Percentiles rank a stretch among this genome's conserved stretches.
phyloP scores from a whole-genome alignment of 805 yeast genomes.

The Cyberlindnera lachancei region DNA sequence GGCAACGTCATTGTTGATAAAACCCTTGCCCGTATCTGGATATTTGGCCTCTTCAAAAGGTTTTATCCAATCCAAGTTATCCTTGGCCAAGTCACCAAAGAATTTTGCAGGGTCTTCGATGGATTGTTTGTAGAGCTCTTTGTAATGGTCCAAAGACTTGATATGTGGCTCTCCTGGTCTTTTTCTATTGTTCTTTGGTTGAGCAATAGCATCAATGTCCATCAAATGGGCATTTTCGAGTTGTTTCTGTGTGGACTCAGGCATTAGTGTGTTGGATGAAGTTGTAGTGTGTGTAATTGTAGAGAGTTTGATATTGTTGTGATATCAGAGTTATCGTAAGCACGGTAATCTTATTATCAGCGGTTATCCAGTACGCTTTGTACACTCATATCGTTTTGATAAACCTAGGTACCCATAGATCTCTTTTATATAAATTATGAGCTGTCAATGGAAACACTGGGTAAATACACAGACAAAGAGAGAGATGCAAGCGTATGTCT shows the following conservation, averaged over 20 bases:
- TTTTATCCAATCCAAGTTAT: slow-evolving; percentile 71
- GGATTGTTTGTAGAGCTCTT: slow-evolving; percentile 66
- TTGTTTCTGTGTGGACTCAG: slow-evolving; percentile 14
- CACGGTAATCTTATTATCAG: no score
- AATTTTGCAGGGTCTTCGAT: slow-evolving; percentile 76
- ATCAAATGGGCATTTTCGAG: slow-evolving; percentile 25
- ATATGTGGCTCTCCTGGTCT: slow-evolving; percentile 20
- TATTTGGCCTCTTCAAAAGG: slow-evolving; percentile 66
- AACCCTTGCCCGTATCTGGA: slow-evolving; percentile 33
- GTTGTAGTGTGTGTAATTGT: neutral
- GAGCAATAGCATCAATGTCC: slow-evolving; percentile 21
- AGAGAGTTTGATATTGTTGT: neutral
- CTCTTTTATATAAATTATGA: no score
- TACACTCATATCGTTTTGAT: no score
- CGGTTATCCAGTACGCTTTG: no score
- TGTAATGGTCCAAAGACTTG: slow-evolving; percentile 52
- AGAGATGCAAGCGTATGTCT: no score
- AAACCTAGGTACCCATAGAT: no score
- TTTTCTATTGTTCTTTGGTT: slow-evolving; percentile 18
- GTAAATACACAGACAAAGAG: no score
- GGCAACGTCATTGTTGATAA: slow-evolving; percentile 42
- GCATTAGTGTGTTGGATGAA: slow-evolving; percentile 8
- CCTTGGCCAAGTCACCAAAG: slow-evolving; percentile 71
- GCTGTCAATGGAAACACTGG: no score
- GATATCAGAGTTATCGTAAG: no score